phyloP scores from a whole-genome alignment of 2,329 filamentous ascomycete species.

The Talaromyces sp. region DNA sequence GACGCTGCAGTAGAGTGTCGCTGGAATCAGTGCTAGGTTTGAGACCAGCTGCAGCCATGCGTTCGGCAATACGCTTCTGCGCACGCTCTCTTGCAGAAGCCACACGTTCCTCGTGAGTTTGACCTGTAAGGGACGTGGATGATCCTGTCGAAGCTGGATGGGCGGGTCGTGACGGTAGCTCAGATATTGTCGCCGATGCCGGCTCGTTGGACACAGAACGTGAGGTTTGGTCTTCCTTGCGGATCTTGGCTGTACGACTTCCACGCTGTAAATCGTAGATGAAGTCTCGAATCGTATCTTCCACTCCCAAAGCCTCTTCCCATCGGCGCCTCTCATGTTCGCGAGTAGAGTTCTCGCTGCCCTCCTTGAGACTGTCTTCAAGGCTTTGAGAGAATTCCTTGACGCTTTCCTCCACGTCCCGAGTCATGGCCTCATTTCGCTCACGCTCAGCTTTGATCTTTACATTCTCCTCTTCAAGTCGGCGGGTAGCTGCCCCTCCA shows the following conservation, averaged over 20 bases:
- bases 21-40: slow-evolving; percentile 73
- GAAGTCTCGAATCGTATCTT: slow-evolving; percentile 95
- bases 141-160: slow-evolving; percentile 48
- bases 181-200: slow-evolving; percentile 19
- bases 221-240: slow-evolving; percentile 53
- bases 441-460: slow-evolving; percentile 79
- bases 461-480: slow-evolving; percentile 82
- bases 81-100: slow-evolving; percentile 97
- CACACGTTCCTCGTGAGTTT: slow-evolving; percentile 86
- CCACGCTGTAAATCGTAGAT: slow-evolving; percentile 92
- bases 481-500: slow-evolving; percentile 71
- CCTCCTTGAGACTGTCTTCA: slow-evolving; percentile 82
- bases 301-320: slow-evolving; percentile 93
- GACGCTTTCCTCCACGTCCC: slow-evolving; percentile 93
- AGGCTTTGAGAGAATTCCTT: slow-evolving; percentile 79
- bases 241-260: slow-evolving; percentile 68
- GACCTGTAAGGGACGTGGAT: slow-evolving; percentile 74
- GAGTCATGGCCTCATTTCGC: slow-evolving; percentile 92
- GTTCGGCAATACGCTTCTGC: slow-evolving; percentile 93
- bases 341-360: slow-evolving; percentile 65
- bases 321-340: slow-evolving; percentile 90
- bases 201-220: slow-evolving; percentile 12
- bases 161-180: slow-evolving; percentile 32
- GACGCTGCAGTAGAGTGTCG: slow-evolving; percentile 75
- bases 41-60: slow-evolving; percentile 86